Percentiles rank a stretch among this genome's conserved stretches.
Conservation (phyloP, 495 filamentous ascomycete species). For the Penicillium mononematosum region DNA sequence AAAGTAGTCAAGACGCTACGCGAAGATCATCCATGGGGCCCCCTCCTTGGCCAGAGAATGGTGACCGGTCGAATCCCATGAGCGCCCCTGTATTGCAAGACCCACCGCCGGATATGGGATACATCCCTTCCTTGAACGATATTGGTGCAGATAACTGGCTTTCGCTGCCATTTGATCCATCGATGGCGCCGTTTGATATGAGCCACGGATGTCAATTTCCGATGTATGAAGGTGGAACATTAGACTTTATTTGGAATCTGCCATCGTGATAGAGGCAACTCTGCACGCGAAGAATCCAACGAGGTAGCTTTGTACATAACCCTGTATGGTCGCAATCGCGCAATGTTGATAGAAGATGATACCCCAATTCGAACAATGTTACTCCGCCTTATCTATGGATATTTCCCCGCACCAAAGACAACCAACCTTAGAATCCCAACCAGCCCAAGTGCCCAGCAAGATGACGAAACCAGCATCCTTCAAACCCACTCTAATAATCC, state of each 20-base stretch:
- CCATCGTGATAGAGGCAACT: slow-evolving; percentile 29
- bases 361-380: slow-evolving; percentile 7
- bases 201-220: slow-evolving; percentile 45
- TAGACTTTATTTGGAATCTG: slow-evolving; percentile 54
- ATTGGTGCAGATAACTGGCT: slow-evolving; percentile 52
- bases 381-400: not conserved
- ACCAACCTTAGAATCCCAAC: slow-evolving; percentile 10
- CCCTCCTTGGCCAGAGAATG: slow-evolving; percentile 28
- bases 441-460: not conserved
- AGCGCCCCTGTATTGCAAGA: slow-evolving; percentile 30
- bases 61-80: slow-evolving; percentile 23
- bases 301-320: not conserved
- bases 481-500: slow-evolving; percentile 74
- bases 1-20: slow-evolving; percentile 26
- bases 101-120: slow-evolving; percentile 32
- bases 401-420: slow-evolving; percentile 7
- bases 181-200: slow-evolving; percentile 54
- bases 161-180: slow-evolving; percentile 52
- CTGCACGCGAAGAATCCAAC: not conserved
- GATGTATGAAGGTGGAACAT: slow-evolving; percentile 48
- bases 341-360: not conserved
- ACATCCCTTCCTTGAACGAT: slow-evolving; percentile 37
- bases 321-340: not conserved
- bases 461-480: slow-evolving; percentile 22
- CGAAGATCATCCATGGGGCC: slow-evolving; percentile 35